Conservation (phyloP, 2,329 filamentous ascomycete genomes). For the Colletotrichum godetiae region DNA sequence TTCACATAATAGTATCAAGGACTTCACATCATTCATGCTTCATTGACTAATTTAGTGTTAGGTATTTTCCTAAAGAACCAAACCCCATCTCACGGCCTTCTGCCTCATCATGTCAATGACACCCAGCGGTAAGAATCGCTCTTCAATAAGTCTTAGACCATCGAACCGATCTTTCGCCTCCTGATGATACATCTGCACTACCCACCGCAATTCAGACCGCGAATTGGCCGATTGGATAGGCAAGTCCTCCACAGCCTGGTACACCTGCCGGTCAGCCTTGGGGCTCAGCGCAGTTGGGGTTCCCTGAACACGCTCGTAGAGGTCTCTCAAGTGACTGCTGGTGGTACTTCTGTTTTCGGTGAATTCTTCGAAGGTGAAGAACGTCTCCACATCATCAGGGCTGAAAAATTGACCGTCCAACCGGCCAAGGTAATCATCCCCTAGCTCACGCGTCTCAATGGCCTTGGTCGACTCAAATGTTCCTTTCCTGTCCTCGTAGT, state of each 20-base stretch:
- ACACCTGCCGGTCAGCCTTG: neutral
- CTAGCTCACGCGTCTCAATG: neutral
- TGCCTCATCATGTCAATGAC: constrained; percentile 9
- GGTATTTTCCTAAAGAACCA: neutral
- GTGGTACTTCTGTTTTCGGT: neutral
- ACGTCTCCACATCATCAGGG: neutral
- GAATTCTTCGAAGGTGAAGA: constrained; percentile 1
- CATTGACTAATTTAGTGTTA: neutral
- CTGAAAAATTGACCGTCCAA: neutral
- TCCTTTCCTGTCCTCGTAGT: neutral
- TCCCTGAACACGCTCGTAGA: neutral
- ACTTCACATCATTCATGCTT: neutral
- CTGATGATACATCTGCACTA: constrained; percentile 9
- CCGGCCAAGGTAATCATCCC: neutral
- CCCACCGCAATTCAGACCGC: neutral
- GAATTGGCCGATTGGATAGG: neutral
- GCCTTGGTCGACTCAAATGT: neutral
- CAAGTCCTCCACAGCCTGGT: neutral
- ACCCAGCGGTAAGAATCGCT: constrained; percentile 4
- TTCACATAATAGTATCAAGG: no score
- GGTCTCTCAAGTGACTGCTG: neutral
- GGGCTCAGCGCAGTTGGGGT: neutral
- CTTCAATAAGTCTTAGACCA: neutral
- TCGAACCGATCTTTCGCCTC: neutral
- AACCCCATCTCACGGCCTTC: constrained; percentile 10